Percentiles rank a stretch among this genome's conserved stretches.
These are phyloP conservation scores for Lactifluus echinatus DNA, from an alignment of 768 basidiomycete genomes.

Conservation along the genomic window DNA sequence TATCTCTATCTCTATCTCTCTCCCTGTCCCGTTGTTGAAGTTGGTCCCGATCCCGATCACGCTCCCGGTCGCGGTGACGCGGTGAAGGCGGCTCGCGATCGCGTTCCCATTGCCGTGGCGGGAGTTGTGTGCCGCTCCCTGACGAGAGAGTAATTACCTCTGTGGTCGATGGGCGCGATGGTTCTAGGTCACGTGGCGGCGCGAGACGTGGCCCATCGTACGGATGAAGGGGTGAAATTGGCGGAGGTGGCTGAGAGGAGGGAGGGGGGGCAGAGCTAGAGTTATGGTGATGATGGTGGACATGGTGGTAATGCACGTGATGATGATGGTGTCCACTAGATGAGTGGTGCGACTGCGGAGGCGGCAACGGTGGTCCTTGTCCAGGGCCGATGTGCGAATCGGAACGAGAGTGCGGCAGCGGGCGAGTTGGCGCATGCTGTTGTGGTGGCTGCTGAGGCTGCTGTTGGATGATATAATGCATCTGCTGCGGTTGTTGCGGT, in stretches of 20 bases:
- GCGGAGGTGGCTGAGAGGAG: slow-evolving; percentile 12
- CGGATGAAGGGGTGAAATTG: slow-evolving; percentile 21
- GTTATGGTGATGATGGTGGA: slow-evolving; percentile 29
- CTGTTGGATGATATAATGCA: slow-evolving; percentile 16
- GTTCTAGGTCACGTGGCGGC: slow-evolving; percentile 15
- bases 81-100: slow-evolving; percentile 18
- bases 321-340: slow-evolving; percentile 23
- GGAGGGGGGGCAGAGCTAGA: slow-evolving; percentile 13
- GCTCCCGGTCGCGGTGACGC: slow-evolving; percentile 11
- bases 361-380: slow-evolving; percentile 11
- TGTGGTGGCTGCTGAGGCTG: slow-evolving; percentile 19
- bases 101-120: slow-evolving; percentile 17
- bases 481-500: slow-evolving; percentile 19
- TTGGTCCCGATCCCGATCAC: slow-evolving; percentile 21
- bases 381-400: slow-evolving; percentile 17
- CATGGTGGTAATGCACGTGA: slow-evolving; percentile 29
- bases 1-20: neutral
- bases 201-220: slow-evolving; percentile 10
- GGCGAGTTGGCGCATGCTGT: slow-evolving; percentile 1
- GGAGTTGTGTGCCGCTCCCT: neutral
- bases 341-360: slow-evolving; percentile 17
- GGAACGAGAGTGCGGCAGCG: slow-evolving; percentile 8
- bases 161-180: slow-evolving; percentile 4
- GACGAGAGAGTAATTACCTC: slow-evolving; percentile 17
- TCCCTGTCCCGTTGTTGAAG: slow-evolving; percentile 16